phyloP scores from a whole-genome alignment of 768 basidiomycete species.

The Amanita thiersii region DNA sequence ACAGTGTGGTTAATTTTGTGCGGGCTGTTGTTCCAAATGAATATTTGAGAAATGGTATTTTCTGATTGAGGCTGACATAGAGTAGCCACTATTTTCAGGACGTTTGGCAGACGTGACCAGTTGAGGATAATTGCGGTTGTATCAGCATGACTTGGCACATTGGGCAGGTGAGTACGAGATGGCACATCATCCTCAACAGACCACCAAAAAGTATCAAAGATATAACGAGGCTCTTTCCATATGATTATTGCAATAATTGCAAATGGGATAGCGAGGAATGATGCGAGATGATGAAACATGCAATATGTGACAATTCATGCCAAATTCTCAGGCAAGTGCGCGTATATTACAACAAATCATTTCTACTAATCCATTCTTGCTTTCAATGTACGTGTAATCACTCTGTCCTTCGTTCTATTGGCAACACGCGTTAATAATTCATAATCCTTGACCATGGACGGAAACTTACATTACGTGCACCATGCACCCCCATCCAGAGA shows the following conservation, averaged over 20 bases:
- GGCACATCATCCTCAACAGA: too few relatives aligned
- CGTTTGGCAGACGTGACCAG: conserved; percentile 60
- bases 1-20: conserved; percentile 33
- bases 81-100: conserved; percentile 42
- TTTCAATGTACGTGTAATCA: conserved; percentile 82
- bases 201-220: too few relatives aligned
- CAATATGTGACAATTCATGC: neutral
- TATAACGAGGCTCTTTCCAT: too few relatives aligned
- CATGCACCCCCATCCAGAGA: conserved; percentile 93
- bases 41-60: conserved; percentile 36
- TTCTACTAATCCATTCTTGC: conserved; percentile 77
- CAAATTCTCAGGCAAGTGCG: too few relatives aligned
- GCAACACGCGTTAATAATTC: conserved; percentile 9
- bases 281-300: neutral
- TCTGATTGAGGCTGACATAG: conserved; percentile 41
- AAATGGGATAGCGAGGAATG: neutral
- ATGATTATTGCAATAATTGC: conserved; percentile 4
- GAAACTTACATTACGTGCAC: conserved; percentile 88
- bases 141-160: conserved; percentile 21
- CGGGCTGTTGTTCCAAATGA: conserved; percentile 61
- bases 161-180: too few relatives aligned
- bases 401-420: conserved; percentile 59
- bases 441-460: neutral
- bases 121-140: conserved; percentile 55
- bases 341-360: conserved; percentile 1